These are phyloP conservation scores for Rhodamnia rubescens DNA, from an alignment of 345 rosid species.

Conservation along the genomic window DNA sequence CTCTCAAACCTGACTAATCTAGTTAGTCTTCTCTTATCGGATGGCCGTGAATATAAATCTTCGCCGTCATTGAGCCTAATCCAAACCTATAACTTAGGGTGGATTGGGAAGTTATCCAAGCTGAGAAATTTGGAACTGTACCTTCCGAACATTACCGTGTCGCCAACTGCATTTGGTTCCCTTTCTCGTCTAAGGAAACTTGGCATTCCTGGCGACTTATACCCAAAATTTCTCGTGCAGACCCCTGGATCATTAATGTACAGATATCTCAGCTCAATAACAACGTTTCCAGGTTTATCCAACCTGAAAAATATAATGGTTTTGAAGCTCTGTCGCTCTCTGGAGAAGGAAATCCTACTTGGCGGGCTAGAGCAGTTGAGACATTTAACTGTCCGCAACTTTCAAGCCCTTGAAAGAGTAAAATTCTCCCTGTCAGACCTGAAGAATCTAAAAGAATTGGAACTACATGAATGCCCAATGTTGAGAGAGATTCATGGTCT, in stretches of 20 bases:
- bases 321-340: background rate
- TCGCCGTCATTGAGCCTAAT: fast-evolving
- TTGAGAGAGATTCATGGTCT: background rate
- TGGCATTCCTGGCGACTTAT: fast-evolving
- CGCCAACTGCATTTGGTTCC: background rate
- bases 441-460: background rate
- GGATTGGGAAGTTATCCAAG: background rate
- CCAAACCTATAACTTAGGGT: background rate
- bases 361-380: background rate
- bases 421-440: background rate
- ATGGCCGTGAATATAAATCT: background rate
- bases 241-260: background rate
- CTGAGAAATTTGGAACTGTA: background rate
- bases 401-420: background rate
- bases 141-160: fast-evolving
- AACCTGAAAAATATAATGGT: background rate
- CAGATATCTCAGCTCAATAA: background rate
- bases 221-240: background rate
- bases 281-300: background rate
- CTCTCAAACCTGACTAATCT: background rate
- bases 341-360: background rate
- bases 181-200: background rate
- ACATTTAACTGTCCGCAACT: fast-evolving
- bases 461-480: fast-evolving
- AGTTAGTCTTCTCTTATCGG: background rate